phyloP scores from a whole-genome alignment of 495 filamentous ascomycete genomes.

The Penicillium desertorum region DNA sequence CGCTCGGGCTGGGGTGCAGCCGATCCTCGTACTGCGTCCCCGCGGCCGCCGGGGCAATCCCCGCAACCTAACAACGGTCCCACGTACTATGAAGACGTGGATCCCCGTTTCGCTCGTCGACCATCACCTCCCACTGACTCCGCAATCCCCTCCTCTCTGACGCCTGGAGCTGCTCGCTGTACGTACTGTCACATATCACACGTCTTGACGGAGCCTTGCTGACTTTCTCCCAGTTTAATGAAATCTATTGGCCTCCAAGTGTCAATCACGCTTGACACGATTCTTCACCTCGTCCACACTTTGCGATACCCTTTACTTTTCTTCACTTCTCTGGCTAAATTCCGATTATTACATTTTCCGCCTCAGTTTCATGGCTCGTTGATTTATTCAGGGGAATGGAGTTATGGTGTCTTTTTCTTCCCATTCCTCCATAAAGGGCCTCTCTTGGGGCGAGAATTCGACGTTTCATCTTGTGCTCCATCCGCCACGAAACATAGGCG shows the following conservation, averaged over 20 bases:
- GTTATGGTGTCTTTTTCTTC: conserved; percentile 17
- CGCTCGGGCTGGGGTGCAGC: conserved; percentile 47
- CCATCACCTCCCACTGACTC: conserved; percentile 29
- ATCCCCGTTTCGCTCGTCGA: conserved; percentile 73
- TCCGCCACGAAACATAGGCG: neutral
- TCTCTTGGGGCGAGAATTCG: neutral
- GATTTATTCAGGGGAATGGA: conserved; percentile 22
- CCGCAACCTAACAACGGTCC: conserved; percentile 9
- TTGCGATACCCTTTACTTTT: conserved; percentile 28
- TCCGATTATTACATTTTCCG: conserved; percentile 17
- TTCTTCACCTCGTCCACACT: conserved; percentile 6
- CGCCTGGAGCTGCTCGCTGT: conserved; percentile 39
- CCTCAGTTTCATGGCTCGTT: conserved; percentile 18
- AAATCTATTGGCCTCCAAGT: conserved; percentile 8
- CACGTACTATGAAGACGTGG: conserved; percentile 90
- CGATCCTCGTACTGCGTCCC: conserved; percentile 23
- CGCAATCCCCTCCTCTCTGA: conserved; percentile 34
- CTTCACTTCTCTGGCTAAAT: conserved; percentile 19
- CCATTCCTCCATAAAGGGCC: neutral
- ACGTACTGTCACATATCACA: conserved; percentile 13
- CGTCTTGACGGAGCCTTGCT: neutral
- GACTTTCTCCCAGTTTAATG: conserved; percentile 20
- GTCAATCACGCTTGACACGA: conserved; percentile 10
- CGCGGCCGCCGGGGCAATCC: conserved; percentile 15
- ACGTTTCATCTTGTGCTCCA: conserved; percentile 3